A percentile compares a stretch with the other conserved stretches of the same genome.
These are phyloP conservation scores for Phytopythium oedochilum DNA, from an alignment of 352 stramenopile species.

Conservation along the genomic window DNA sequence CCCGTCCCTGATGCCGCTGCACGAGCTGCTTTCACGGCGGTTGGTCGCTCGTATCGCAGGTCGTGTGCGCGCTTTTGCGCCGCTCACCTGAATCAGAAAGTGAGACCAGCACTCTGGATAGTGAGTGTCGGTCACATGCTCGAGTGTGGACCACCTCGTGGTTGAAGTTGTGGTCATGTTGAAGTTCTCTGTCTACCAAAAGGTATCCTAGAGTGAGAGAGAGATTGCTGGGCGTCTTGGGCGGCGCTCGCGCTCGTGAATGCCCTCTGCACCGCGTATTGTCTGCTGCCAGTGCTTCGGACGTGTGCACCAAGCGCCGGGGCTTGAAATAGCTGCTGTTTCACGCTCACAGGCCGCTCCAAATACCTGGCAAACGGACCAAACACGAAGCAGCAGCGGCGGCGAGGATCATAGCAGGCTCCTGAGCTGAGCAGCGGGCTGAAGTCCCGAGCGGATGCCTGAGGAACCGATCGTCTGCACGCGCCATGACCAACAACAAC, in stretches of 20 bases:
- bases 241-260: no score
- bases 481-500: background rate
- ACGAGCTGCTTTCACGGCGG: no score
- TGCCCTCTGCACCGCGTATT: no score
- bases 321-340: background rate
- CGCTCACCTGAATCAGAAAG: slow-evolving; percentile 1
- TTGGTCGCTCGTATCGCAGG: background rate
- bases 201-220: no score
- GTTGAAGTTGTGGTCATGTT: background rate
- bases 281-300: no score
- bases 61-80: background rate
- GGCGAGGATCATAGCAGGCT: no score
- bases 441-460: background rate
- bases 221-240: no score
- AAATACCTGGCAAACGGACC: background rate
- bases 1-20: background rate
- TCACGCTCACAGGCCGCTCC: background rate
- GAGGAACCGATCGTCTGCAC: background rate
- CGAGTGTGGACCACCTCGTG: background rate
- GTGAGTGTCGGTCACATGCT: background rate
- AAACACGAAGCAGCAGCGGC: background rate
- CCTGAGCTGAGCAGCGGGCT: background rate
- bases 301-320: no score
- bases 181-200: no score
- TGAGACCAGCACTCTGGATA: background rate